phyloP scores from a whole-genome alignment of 75 land plant genomes.

The Pinus albicaulis region DNA sequence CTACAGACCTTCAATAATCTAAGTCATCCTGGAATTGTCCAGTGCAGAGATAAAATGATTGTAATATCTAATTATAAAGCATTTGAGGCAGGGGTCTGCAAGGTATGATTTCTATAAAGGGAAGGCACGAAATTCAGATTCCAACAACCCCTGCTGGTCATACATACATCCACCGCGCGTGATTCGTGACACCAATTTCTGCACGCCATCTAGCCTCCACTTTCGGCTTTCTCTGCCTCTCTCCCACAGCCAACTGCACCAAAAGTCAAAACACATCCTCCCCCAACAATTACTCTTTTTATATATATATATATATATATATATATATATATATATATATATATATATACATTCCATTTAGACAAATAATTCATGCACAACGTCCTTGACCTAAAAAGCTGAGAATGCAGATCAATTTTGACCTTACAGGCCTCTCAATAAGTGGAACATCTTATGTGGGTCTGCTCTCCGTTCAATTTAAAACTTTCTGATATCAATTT shows the following conservation, averaged over 20 bases:
- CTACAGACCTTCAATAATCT: too few relatives aligned
- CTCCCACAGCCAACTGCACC: neutral
- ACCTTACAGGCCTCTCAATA: too few relatives aligned
- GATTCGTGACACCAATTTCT: neutral
- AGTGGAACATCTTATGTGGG: too few relatives aligned
- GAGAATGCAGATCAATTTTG: neutral
- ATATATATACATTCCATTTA: neutral
- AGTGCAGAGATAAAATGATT: neutral
- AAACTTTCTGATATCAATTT: too few relatives aligned
- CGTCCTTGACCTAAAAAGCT: neutral
- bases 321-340: neutral
- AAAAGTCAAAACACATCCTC: neutral
- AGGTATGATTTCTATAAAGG: neutral
- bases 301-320: neutral
- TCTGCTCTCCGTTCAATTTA: too few relatives aligned
- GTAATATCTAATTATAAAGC: neutral
- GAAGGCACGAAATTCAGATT: neutral
- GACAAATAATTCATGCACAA: too few relatives aligned
- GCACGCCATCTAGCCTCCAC: slow-evolving; percentile 4
- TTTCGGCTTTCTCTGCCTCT: neutral
- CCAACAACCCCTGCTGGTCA: neutral
- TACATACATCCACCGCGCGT: neutral
- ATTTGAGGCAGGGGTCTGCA: too few relatives aligned
- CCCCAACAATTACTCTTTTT: neutral
- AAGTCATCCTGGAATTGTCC: too few relatives aligned